These are phyloP conservation scores for Spinacia oleracea DNA, from an alignment of 179 eudicot genomes.

Conservation along the genomic window DNA sequence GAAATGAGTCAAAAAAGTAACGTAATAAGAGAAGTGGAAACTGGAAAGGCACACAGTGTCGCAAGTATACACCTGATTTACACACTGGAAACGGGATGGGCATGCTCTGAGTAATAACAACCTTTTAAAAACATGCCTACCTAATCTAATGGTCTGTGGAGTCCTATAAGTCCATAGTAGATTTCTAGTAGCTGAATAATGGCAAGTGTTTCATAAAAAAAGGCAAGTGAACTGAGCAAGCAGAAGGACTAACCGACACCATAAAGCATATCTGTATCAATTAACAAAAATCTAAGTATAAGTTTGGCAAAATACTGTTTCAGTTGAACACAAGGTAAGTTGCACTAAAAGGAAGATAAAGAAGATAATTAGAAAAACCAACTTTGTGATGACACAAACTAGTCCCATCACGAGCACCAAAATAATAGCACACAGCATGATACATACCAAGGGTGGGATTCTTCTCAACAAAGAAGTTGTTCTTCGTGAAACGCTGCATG, in stretches of 20 bases:
- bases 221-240: background rate
- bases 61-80: background rate
- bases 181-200: background rate
- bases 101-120: background rate
- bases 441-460: slow-evolving; percentile 94
- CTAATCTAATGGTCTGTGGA: too few species aligned
- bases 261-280: background rate
- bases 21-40: background rate
- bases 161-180: background rate
- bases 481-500: slow-evolving; percentile 96
- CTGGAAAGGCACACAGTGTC: background rate
- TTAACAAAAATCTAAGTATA: background rate
- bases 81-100: background rate
- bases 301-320: background rate
- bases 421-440: background rate
- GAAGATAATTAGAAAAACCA: slow-evolving; percentile 6
- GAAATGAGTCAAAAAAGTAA: background rate
- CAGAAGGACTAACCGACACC: too few species aligned
- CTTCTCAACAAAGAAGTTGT: slow-evolving; percentile 95
- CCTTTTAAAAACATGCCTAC: background rate
- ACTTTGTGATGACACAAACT: slow-evolving; percentile 7
- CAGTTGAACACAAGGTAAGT: background rate
- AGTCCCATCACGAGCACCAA: slow-evolving; percentile 1
- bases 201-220: background rate
- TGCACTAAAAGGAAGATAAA: background rate